Conservation (phyloP, 257 asterid species). For the Solanum habrochaites region DNA sequence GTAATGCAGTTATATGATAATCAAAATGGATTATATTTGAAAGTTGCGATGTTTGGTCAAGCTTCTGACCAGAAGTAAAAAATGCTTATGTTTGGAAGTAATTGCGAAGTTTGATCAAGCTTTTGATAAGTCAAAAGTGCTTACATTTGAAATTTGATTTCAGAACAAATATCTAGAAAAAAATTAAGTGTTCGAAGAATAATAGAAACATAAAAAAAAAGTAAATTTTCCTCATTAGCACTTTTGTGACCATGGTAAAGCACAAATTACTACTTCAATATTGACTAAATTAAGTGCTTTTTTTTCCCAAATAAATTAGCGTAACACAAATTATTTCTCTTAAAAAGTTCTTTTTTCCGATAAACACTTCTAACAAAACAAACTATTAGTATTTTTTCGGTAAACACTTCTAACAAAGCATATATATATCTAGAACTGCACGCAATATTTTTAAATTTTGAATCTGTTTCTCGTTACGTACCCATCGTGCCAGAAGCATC, state of each 20-base stretch:
- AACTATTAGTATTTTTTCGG: background rate
- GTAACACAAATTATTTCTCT: background rate
- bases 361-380: background rate
- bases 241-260: background rate
- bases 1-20: too few relatives aligned
- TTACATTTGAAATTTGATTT: background rate
- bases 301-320: background rate
- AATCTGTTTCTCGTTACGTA: background rate
- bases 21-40: too few relatives aligned
- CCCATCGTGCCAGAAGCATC: slow-evolving; percentile 9
- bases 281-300: background rate
- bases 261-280: background rate
- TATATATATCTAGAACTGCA: too few relatives aligned
- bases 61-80: background rate
- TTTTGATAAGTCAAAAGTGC: background rate
- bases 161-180: background rate
- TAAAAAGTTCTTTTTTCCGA: background rate
- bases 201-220: too few relatives aligned
- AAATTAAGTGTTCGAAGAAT: background rate
- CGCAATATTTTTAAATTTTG: background rate
- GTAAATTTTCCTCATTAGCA: too few relatives aligned
- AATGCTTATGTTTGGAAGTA: background rate
- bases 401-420: too few relatives aligned
- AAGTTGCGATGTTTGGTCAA: background rate
- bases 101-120: background rate